Conservation (phyloP, 2,329 filamentous ascomycete species). For the Paracamarosporium sp. region DNA sequence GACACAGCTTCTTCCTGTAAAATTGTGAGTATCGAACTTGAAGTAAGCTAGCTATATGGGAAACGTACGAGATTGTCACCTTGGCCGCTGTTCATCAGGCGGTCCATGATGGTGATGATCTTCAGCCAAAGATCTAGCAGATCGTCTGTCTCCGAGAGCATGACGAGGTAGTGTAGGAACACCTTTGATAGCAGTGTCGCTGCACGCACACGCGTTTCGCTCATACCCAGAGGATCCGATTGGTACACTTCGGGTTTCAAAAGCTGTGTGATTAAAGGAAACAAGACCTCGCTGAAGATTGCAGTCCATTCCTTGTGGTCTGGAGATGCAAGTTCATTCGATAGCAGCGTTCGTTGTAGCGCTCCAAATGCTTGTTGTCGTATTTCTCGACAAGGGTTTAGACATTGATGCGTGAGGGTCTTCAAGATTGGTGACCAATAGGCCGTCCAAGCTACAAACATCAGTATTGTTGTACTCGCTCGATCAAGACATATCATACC, state of each 20-base stretch:
- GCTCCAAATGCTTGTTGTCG: constrained; percentile 86
- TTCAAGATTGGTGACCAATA: constrained; percentile 98
- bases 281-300: constrained; percentile 92
- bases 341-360: constrained; percentile 84
- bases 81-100: constrained; percentile 94
- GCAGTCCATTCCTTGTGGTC: constrained; percentile 92
- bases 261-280: constrained; percentile 85
- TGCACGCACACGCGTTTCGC: constrained; percentile 89
- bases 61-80: constrained; percentile 84
- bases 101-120: constrained; percentile 93
- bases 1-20: constrained; percentile 88
- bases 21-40: constrained; percentile 10
- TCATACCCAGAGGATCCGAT: constrained; percentile 90
- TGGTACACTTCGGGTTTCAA: constrained; percentile 95
- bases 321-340: constrained; percentile 80
- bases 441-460: constrained; percentile 80
- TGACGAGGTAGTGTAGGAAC: constrained; percentile 89
- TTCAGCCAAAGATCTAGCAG: constrained; percentile 92
- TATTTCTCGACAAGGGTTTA: constrained; percentile 92
- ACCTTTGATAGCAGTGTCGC: constrained; percentile 93
- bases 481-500: constrained; percentile 57
- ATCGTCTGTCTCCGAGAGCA: constrained; percentile 83
- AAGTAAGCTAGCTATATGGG: constrained; percentile 14
- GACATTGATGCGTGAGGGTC: constrained; percentile 86
- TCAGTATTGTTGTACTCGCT: constrained; percentile 12